Evolutionary conservation across 1,284 basidiomycete species (phyloP).

Genomic region (Microbotryomycetes sp.): DNA sequence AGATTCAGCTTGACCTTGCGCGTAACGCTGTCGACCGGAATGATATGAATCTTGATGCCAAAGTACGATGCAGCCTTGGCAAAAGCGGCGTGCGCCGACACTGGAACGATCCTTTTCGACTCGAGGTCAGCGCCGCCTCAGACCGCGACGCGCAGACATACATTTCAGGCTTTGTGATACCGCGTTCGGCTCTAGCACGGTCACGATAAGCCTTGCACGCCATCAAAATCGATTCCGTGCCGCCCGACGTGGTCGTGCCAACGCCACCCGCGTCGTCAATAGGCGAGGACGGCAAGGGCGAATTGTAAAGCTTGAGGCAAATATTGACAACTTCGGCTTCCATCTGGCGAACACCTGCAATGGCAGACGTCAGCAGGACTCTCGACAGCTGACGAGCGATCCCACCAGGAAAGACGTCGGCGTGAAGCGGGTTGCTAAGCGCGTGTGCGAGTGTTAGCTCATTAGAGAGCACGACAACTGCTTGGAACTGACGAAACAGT

Average conservation of each 20-base stretch:
- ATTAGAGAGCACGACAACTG: constrained; percentile 10
- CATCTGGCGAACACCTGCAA: constrained; percentile 78
- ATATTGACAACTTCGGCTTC: constrained; percentile 95
- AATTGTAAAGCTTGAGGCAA: constrained; percentile 61
- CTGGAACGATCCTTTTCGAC: constrained; percentile 62
- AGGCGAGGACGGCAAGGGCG: constrained; percentile 13
- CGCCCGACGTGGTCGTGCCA: constrained; percentile 88
- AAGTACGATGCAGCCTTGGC: constrained; percentile 78
- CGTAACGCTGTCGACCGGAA: constrained; percentile 75
- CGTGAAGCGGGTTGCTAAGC: constrained; percentile 81
- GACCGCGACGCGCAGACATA: constrained; percentile 43
- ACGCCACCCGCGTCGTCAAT: constrained; percentile 56
- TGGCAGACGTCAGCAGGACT: not conserved
- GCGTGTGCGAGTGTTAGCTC: constrained; percentile 10
- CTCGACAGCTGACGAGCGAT: not conserved
- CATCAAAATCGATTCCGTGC: constrained; percentile 94
- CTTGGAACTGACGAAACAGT: constrained; percentile 43
- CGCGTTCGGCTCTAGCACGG: constrained; percentile 77
- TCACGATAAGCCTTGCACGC: constrained; percentile 88
- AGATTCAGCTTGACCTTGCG: constrained; percentile 70
- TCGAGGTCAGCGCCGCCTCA: not conserved
- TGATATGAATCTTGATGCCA: constrained; percentile 80
- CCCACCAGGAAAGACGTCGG: constrained; percentile 78
- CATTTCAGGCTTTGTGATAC: constrained; percentile 90
- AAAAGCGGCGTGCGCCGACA: constrained; percentile 88